Evolutionary conservation across 2,329 filamentous ascomycete species (phyloP).

Genomic region (Xylaria sp.): DNA sequence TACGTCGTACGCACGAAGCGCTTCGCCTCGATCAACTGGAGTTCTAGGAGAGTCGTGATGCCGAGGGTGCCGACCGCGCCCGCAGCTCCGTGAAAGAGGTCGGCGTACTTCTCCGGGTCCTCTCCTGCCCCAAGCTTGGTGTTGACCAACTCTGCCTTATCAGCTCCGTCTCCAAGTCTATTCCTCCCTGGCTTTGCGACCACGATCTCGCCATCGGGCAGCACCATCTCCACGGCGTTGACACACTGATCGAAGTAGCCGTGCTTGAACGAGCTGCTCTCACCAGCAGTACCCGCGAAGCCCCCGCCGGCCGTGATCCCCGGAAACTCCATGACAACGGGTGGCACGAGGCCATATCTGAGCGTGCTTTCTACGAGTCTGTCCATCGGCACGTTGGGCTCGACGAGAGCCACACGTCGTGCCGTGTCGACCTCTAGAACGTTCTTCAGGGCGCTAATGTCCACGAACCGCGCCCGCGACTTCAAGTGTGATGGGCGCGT

Average conservation of each 20-base stretch:
- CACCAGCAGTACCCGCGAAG: conserved; percentile 72
- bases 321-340: conserved; percentile 78
- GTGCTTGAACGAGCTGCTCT: conserved; percentile 72
- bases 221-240: conserved; percentile 69
- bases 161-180: neutral
- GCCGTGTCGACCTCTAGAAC: conserved; percentile 67
- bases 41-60: conserved; percentile 69
- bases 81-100: conserved; percentile 70
- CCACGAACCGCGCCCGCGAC: conserved; percentile 54
- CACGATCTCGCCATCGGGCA: conserved; percentile 69
- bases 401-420: conserved; percentile 66
- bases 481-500: conserved; percentile 61
- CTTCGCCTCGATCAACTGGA: conserved; percentile 65
- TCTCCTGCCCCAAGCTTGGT: conserved; percentile 23
- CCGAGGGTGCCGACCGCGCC: conserved; percentile 73
- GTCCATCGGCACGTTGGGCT: conserved; percentile 80
- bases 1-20: conserved; percentile 69
- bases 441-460: conserved; percentile 68
- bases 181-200: conserved; percentile 47
- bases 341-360: conserved; percentile 68
- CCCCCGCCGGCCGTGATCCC: conserved; percentile 77
- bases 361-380: conserved; percentile 69
- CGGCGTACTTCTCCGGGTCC: conserved; percentile 42
- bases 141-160: neutral
- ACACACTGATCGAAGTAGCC: conserved; percentile 75